Conservation (phyloP, 1,284 basidiomycete species). For the Rugosomyces carneus region DNA sequence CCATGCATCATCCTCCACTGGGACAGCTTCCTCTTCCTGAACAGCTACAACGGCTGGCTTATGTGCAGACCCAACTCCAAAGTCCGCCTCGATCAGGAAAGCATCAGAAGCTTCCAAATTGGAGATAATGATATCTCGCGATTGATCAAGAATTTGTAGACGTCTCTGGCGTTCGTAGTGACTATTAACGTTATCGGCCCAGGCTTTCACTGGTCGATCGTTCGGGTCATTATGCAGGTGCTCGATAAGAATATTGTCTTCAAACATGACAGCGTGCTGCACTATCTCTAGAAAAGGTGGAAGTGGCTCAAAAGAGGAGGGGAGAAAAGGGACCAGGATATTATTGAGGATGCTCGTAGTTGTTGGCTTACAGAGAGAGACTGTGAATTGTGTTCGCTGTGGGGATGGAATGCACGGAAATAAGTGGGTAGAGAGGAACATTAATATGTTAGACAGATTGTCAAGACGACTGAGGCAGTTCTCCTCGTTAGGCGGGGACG, state of each 20-base stretch:
- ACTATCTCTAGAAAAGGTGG: constrained; percentile 57
- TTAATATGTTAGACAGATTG: constrained; percentile 46
- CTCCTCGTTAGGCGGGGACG: constrained; percentile 37
- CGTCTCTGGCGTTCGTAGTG: constrained; percentile 74
- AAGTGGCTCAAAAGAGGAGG: constrained; percentile 51
- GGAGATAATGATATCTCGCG: constrained; percentile 43
- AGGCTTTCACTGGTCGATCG: constrained; percentile 50
- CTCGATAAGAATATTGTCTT: constrained; percentile 46
- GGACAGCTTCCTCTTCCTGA: constrained; percentile 24
- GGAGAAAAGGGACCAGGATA: constrained; percentile 62
- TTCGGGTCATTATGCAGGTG: constrained; percentile 43
- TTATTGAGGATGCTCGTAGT: constrained; percentile 54
- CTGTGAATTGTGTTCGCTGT: constrained; percentile 38
- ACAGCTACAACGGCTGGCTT: constrained; percentile 27
- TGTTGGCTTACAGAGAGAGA: constrained; percentile 52
- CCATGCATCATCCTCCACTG: constrained; percentile 33
- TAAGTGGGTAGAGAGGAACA: constrained; percentile 51
- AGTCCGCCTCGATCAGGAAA: constrained; percentile 35
- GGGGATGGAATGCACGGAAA: constrained; percentile 49
- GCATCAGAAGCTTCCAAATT: constrained; percentile 27
- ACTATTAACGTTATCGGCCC: constrained; percentile 55
- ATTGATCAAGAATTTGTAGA: constrained; percentile 51
- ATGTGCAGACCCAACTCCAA: constrained; percentile 18
- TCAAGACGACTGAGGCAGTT: constrained; percentile 37
- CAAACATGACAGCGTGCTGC: constrained; percentile 52